Evolutionary conservation across 2,329 filamentous ascomycete genomes (phyloP), one percentile per base, ranked within the genome.

Genomic region (Aspergillus novofumigatus): DNA sequence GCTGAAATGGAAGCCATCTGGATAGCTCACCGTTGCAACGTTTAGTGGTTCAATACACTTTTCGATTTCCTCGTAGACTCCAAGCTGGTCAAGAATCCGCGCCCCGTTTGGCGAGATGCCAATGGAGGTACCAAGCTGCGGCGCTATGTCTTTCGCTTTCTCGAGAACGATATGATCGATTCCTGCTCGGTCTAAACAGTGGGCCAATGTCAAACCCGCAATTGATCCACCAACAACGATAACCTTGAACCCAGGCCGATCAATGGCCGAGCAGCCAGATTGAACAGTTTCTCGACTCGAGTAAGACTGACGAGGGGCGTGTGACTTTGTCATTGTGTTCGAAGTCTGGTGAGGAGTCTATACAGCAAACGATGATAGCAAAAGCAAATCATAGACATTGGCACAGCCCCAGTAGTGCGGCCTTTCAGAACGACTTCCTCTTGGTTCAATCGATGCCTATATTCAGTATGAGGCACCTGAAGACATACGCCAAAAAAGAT

Each of bases 131-230:
- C 82, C 82, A 0, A 77, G 68, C 23, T 75, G 68, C 0, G 81
- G 80, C 0, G 59, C 53, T 21, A 65, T 57, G 0, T 75, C 66
- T 0, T 58, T 23, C 41, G 75, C 64, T 0, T 69, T 66, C 58
- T 85, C 82, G 0, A 84, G 72, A 0, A 84, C 55, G 1, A 81
- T 54, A 62, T 78, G 83, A 57, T 82, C 74, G 55, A 84, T 77
- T 38, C 66, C 67, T 21, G 74, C 67, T 49, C 68, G 65, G 48
- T 81, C 72, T 3, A 84, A 73, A 58, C 74, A 73, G 44, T 77
- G 74, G 2, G 80, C 79, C 9, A 81, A 65, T 0, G 76, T 68
- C 0, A 82, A 66, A n/a, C 82, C 82, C 4, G 76, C 71, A 10
- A 83, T 67, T 49, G 77, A 73, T 11, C 77, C 81, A 23, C 81